Base-by-base conservation (phyloP, 2,329 filamentous ascomycete species). In the Plenodomus tracheiphilus region DNA sequence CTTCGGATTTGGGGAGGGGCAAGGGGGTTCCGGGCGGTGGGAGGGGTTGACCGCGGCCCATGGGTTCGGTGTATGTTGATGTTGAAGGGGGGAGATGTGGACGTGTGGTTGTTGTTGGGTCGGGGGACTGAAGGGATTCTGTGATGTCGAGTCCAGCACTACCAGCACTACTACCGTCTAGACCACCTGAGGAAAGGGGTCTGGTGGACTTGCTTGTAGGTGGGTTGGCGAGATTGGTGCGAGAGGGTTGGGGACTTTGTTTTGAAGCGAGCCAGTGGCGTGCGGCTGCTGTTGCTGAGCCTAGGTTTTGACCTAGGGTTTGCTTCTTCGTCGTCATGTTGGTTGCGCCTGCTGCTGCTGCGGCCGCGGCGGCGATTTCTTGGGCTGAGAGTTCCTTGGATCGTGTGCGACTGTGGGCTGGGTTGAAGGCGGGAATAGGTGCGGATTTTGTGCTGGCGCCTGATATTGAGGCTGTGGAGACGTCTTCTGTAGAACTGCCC, bases 21-120 rank as follows among this genome's bases (percentile, higher is more conserved):
- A 96, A 78, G 3, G 91, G 91, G 38, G 82, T 85, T 2, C 91
- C 91, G 2, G 88, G 89, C 8, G 91, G 90, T 39, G 90, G 91
- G 16, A 96, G 76, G 1, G 91, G 91, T 59, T 88, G 86, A 0
- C 91, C 91, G 34, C 91, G 82, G 1, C 91, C 91, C 77, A 95
- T 91, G 2, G 91, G 91, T 60, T 89, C 83, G 74, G 50, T 81
- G 57, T 73, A 71, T 7, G 73, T 67, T 49, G 64, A 59, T 2
- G 46, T 43, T 8, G 49, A 22, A 2, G 53, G 46, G 2, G 53
- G 16, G 8, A 49, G 41, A 21, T 53, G 45, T 39, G 51, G 17
- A 11, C 43, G 22, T 35, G 52, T 11, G 22, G 22, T 43, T 39
- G 51, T 22, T 50, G 39, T 30, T 32, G 28, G 28, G 22, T 5